phyloP scores from a whole-genome alignment of 2,329 filamentous ascomycete genomes.

The Botrytis pseudocinerea region DNA sequence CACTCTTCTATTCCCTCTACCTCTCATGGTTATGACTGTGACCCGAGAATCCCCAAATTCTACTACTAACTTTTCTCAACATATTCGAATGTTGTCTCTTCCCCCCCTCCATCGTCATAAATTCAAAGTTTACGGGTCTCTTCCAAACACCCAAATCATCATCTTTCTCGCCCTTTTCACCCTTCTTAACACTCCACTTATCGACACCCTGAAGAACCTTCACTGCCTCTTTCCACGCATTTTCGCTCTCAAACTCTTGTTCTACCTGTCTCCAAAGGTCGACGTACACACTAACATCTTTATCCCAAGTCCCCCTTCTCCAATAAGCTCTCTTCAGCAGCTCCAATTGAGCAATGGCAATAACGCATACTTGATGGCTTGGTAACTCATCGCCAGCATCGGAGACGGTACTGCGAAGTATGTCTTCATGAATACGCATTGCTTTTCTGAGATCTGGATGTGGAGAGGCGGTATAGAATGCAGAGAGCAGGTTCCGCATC shows the following conservation, averaged over 20 bases:
- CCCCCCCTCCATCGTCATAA: constrained; percentile 17
- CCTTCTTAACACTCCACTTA: constrained; percentile 28
- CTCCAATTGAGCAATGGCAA: constrained; percentile 40
- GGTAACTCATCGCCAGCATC: constrained; percentile 35
- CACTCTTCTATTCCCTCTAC: not conserved
- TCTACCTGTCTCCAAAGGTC: constrained; percentile 28
- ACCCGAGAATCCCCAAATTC: constrained; percentile 14
- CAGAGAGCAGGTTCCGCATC: constrained; percentile 31
- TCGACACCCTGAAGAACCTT: constrained; percentile 22
- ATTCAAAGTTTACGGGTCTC: constrained; percentile 27
- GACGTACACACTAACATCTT: constrained; percentile 27
- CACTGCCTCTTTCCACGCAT: constrained; percentile 26
- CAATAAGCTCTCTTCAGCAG: constrained; percentile 45
- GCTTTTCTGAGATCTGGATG: constrained; percentile 28
- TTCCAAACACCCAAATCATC: constrained; percentile 28
- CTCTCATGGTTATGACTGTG: constrained; percentile 11
- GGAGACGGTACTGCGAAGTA: constrained; percentile 34
- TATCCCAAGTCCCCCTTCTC: constrained; percentile 45
- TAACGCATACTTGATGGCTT: constrained; percentile 37
- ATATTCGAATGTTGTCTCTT: constrained; percentile 28
- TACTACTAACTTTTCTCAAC: constrained; percentile 24
- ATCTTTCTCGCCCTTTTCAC: constrained; percentile 2
- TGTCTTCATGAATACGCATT: constrained; percentile 32
- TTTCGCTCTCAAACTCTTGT: constrained; percentile 27
- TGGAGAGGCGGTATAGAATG: constrained; percentile 29